Evolutionary conservation across 345 rosid genomes (phyloP), one percentile per base, ranked within the genome.

Genomic region (Crucihimalaya himalaica): DNA sequence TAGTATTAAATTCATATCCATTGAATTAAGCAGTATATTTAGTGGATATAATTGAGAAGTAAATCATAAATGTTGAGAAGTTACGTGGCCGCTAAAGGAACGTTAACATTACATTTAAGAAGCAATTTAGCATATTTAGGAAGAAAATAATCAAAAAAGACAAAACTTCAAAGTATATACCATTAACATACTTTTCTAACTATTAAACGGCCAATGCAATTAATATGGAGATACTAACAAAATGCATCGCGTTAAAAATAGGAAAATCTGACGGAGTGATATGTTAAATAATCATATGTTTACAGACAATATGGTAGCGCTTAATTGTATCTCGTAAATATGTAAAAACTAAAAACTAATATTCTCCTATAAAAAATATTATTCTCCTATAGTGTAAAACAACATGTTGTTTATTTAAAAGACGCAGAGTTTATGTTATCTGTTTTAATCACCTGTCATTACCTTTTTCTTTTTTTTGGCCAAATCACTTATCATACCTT

Each of bases 41-140:
- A 23, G 4, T 50, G n/a, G 55, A 31, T 32, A 56, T 35, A 4
- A 11, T 8, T 69, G 18, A 34, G 16, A 60, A 29, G 37, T 16
- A 32, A 54, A 34, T 56, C 35, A 53, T 62, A 53, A 62, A 53
- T 75, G 13, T 6, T 21, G 10, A 62, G 18, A 69, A 75, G 29
- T 61, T 67, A 75, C 63, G 70, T 75, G 70, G 25, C 39, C 35
- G 23, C 34, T 42, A 31, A 32, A 31, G 70, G 29, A 68, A 60
- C 68, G 68, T 60, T 68, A 68, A 42, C 39, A 60, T 51, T 59
- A 13, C 39, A 60, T n/a, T 16, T 61, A 68, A 23, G 35, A 52
- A 68, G 25, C 39, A 50, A 42, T 21, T 40, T 4, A 52, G 16
- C 21, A 40, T 28, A 4, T 29, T 29, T 39, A 37, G 25, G 20